These are phyloP conservation scores for Sherardia arvensis DNA, from an alignment of 257 asterid genomes.

Conservation along the genomic window DNA sequence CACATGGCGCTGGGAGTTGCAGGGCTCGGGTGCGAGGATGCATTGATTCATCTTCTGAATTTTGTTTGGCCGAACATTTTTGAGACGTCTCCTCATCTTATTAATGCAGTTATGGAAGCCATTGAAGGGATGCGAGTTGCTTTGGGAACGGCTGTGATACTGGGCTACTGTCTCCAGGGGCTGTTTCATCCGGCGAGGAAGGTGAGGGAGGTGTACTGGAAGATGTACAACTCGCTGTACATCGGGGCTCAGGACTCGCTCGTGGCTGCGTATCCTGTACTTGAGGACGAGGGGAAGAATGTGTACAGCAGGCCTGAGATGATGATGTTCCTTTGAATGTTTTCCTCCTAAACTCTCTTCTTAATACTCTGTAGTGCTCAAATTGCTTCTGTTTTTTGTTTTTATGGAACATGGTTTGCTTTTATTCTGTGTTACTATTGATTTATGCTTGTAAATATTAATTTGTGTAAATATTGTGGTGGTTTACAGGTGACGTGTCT, in stretches of 20 bases:
- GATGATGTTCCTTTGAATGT: conserved; percentile 51
- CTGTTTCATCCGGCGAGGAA: conserved; percentile 89
- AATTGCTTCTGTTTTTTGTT: background rate
- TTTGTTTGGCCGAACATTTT: conserved; percentile 89
- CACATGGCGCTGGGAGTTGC: conserved; percentile 91
- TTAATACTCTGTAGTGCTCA: background rate
- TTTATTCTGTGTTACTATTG: background rate
- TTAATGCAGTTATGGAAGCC: conserved; percentile 86
- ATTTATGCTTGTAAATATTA: background rate
- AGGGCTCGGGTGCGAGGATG: conserved; percentile 89
- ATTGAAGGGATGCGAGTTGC: conserved; percentile 95
- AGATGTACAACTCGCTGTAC: conserved; percentile 70
- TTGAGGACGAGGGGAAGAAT: conserved; percentile 62
- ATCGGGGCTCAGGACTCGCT: conserved; percentile 85
- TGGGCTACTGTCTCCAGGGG: conserved; percentile 82
- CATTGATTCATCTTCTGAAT: conserved; percentile 65
- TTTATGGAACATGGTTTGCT: background rate
- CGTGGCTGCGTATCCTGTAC: conserved; percentile 71
- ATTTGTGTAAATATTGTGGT: no score
- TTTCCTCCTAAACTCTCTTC: background rate
- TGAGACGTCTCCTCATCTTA: conserved; percentile 84
- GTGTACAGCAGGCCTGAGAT: conserved; percentile 63
- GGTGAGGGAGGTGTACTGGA: conserved; percentile 93
- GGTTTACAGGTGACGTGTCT: no score
- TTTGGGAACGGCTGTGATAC: conserved; percentile 63